Base-by-base conservation (phyloP, 2,329 filamentous ascomycete species). In the Elsinoe batatas region DNA sequence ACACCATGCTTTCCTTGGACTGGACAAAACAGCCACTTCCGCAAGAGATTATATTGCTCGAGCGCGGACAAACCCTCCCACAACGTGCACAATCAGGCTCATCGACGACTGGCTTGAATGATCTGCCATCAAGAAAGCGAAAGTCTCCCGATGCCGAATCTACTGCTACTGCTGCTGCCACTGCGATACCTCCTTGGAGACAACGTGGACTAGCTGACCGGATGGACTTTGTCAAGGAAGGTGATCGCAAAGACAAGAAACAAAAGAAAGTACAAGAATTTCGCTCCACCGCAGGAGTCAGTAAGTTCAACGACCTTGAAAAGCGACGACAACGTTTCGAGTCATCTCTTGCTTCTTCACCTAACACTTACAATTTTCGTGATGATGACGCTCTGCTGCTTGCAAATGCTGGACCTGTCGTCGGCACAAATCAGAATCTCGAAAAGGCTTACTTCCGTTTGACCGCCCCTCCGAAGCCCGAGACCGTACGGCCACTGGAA, bases 381-480 rank as follows among this genome's bases (percentile, higher is more conserved):
- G 73, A 74, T 62, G 76, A 76, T 58, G 75, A 77, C 47, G 74
- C 77, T 43, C 65, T 69, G 53, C 70, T 72, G 38, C 69, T 71
- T 62, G 67, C 70, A 57, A 67, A 71, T 57, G 70, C 74, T 61
- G 81, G 80, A 59, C 93, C 93, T 8, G 84, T 97, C 33, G 80
- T 96, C 58, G 93, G 93, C 62, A 88, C 87, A 44, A 91, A 85
- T 69, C 81, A 90, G 70, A 79, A 77, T 20, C 76, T 97, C 63
- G 91, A 97, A 72, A 98, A 98, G 78, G 85, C 82, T 67, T 98
- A 96, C 68, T 87, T 97, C 67, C 90, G 93, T 60, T 79, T 98
- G 68, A 98, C 91, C 15, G 84, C 91, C 32, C 85, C 91, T 49
- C 93, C 93, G 33, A 88, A 94, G 61, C 84, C 91, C 56, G 86